Base-by-base conservation (phyloP, 371 early-diverging fungal species). In the Circinella minor region DNA sequence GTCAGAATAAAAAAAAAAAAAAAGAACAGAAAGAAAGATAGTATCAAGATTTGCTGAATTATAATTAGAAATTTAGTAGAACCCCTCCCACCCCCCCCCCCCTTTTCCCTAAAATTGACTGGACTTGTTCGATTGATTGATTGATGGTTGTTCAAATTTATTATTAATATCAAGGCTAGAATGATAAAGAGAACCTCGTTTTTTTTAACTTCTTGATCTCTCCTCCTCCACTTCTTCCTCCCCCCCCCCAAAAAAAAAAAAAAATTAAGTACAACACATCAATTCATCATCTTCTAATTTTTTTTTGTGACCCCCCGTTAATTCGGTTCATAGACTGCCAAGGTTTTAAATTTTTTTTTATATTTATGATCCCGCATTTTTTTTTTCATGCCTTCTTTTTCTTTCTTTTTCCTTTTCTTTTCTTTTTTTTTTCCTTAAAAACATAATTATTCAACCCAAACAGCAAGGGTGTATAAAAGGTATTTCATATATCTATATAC, bases 281-380 rank as follows among this genome's bases (percentile, higher is more conserved):
- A 27, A 27, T 27, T 2, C 27, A 27, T 27, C 27, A 27, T 27
- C 27, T 27, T 27, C 27, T 27, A 27, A 27, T 27, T 27, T 27
- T 27, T 27, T 27, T 27, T 27, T 27, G 27, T 27, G 27, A 27
- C 27, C 27, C 27, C 27, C 27, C 27, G 27, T 27, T 27, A 27
- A 27, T 27, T 27, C 27, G 27, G 27, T 27, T 27, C 27, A 27
- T 27, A 27, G 27, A 27, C 27, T 17, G 34, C 62, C 62, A 46
- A 62, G 38, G 62, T 62, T 62, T 62, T 62, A 46, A 38, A 62
- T 62, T 62, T 62, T 62, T 43, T 60, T 14, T 38, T 54, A 27
- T 27, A 2, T 27, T 54, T 54, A 15, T 57, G 57, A 62, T 43
- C 62, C 62, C 62, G 47, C 38, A 37, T 60, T 13, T 37, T 20